Evolutionary conservation across 1,139 yeast genomes (phyloP), one percentile per base, ranked within the genome.

Genomic region (Candida buenavistaensis): DNA sequence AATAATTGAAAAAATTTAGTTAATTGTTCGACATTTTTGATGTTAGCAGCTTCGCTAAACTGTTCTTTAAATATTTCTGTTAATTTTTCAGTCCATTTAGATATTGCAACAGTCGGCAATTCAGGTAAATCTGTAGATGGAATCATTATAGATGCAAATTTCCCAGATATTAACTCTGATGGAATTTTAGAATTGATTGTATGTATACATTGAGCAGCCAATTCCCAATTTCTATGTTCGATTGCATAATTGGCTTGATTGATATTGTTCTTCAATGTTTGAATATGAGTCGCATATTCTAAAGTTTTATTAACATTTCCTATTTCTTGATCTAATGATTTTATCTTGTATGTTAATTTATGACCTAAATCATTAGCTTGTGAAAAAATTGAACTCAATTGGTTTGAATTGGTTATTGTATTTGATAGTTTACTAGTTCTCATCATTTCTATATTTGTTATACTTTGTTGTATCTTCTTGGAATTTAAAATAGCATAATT

Each of bases 121-220:
- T 87, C 95, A 0, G 97, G 96, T n/a, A 89, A 72, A 36, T 87
- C 95, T 6, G 86, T 71, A 0, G 95, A 80, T 0, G 99, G 98
- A n/a, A 92, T 92, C 50, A 86, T 87, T 30, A 74, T 79, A 33
- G 81, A 75, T 2, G 96, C 92, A 57, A 82, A 89, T 38, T 74
- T 67, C n/a, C 96, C 90, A 9, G 58, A 47, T 8, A 73, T 65
- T 14, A 85, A 54, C 2, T 65, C 68, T 0, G 56, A 45, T 0
- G 95, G 87, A 21, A 86, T 59, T 17, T 64, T 50, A 14, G 75
- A 62, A 7, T 80, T 79, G 17, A 72, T 67, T 14, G 63, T 58
- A 39, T 68, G 53, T 8, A 88, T 79, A 29, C 86, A 75, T 36
- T 64, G 62, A 1, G 95, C 89, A 1, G 95, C 92, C 32, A 72